These are phyloP conservation scores for Pisolithus sp. DNA, from an alignment of 768 basidiomycete genomes.

Conservation along the genomic window DNA sequence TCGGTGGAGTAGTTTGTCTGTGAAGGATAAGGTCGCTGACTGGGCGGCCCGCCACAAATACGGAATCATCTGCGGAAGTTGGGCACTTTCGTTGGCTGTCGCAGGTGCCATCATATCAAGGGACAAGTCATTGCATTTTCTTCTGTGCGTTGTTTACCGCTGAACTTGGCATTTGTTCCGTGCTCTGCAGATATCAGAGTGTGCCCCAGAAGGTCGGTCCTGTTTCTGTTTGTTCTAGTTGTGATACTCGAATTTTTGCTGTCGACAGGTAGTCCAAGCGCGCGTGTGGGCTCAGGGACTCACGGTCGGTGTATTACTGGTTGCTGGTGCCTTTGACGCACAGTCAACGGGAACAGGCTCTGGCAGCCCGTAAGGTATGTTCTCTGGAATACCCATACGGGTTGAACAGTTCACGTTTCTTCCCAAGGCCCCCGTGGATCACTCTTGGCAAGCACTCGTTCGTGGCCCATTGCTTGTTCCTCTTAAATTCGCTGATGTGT, in stretches of 20 bases:
- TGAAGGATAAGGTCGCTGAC: slow-evolving; percentile 49
- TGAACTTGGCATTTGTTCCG: background rate
- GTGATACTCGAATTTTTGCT: slow-evolving; percentile 30
- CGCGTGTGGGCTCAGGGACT: slow-evolving; percentile 88
- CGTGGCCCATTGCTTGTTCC: slow-evolving; percentile 2
- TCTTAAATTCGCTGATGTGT: background rate
- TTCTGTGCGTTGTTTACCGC: too few species aligned
- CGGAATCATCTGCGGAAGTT: slow-evolving; percentile 65
- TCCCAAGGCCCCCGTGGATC: slow-evolving; percentile 15
- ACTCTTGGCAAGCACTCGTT: slow-evolving; percentile 25
- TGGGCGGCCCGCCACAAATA: slow-evolving; percentile 67
- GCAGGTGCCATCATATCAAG: slow-evolving; percentile 65
- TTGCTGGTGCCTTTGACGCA: slow-evolving; percentile 64
- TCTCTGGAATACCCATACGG: too few species aligned
- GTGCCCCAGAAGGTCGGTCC: slow-evolving; percentile 22
- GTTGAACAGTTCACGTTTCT: background rate
- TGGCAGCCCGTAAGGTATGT: slow-evolving; percentile 22
- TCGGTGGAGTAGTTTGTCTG: slow-evolving; percentile 45
- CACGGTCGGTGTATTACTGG: slow-evolving; percentile 68
- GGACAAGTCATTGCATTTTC: slow-evolving; percentile 40
- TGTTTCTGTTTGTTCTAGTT: too few species aligned
- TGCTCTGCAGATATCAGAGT: slow-evolving; percentile 15
- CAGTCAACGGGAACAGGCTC: slow-evolving; percentile 36
- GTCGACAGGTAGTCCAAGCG: slow-evolving; percentile 63
- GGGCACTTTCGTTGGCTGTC: slow-evolving; percentile 61